Percentiles rank a stretch among this genome's conserved stretches.
phyloP scores from a whole-genome alignment of 176 grass and related monocot genomes.

The Oryza meyeriana region DNA sequence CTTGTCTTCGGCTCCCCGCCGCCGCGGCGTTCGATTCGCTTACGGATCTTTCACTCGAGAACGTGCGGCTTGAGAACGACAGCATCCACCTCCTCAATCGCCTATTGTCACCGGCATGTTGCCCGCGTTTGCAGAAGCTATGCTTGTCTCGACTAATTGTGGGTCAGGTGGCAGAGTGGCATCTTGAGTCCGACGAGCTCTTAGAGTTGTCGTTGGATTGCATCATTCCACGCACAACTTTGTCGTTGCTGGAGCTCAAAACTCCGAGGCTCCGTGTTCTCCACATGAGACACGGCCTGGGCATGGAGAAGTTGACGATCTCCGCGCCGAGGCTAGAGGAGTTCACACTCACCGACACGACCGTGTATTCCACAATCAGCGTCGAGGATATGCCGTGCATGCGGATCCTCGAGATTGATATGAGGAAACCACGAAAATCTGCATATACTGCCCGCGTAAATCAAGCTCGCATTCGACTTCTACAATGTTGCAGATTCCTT shows the following conservation, averaged over 20 bases:
- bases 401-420: background rate
- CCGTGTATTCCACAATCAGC: too few relatives aligned
- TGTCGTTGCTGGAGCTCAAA: background rate
- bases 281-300: background rate
- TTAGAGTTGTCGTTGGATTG: background rate
- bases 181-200: background rate
- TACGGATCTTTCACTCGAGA: background rate
- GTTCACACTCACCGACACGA: background rate
- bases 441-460: too few relatives aligned
- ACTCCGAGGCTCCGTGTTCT: background rate
- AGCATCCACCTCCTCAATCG: background rate
- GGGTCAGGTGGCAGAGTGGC: accelerated
- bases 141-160: background rate
- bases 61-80: background rate
- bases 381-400: background rate
- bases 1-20: background rate
- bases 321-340: background rate
- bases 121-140: background rate
- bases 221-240: background rate
- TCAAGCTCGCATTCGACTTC: too few relatives aligned
- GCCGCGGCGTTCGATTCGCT: background rate
- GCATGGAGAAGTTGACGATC: too few relatives aligned
- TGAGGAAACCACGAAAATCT: background rate
- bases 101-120: background rate
- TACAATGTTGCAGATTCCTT: too few relatives aligned